A percentile compares a stretch with the other conserved stretches of the same genome.
Conservation (phyloP, 164 flowering plant genomes). For the Aristolochia fimbriata region DNA sequence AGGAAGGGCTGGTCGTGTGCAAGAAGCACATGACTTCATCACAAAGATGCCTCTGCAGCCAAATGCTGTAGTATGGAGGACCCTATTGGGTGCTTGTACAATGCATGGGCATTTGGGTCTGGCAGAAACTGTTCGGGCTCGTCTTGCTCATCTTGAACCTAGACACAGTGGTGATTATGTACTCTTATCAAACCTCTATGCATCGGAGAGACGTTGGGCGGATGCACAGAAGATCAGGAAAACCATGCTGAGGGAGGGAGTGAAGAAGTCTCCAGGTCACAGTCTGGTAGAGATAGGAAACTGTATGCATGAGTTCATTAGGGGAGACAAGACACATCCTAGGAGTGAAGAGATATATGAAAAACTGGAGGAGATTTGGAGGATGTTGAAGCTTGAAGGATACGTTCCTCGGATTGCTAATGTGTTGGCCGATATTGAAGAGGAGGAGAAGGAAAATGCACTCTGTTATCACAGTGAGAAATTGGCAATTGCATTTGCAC, state of each 20-base stretch:
- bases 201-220: constrained; percentile 4
- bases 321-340: constrained; percentile 28
- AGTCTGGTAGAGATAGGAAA: constrained; percentile 25
- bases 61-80: constrained; percentile 30
- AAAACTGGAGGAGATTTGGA: constrained; percentile 22
- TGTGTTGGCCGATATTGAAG: constrained; percentile 27
- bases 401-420: constrained; percentile 20
- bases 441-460: constrained; percentile 27
- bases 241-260: constrained; percentile 21
- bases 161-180: constrained; percentile 27
- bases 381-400: constrained; percentile 19
- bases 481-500: constrained; percentile 26
- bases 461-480: constrained; percentile 31
- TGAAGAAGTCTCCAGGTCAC: constrained; percentile 25
- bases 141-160: constrained; percentile 19
- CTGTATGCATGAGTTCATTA: constrained; percentile 22
- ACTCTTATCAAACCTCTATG: constrained; percentile 25
- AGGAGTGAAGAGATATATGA: constrained; percentile 20
- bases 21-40: constrained; percentile 19
- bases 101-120: constrained; percentile 17
- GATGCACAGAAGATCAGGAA: constrained; percentile 21
- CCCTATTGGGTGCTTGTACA: constrained; percentile 23
- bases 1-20: constrained; percentile 26
- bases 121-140: constrained; percentile 18
- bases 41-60: constrained; percentile 23